These are phyloP conservation scores for Tricholoma sp. DNA, from an alignment of 768 basidiomycete species.

Conservation along the genomic window DNA sequence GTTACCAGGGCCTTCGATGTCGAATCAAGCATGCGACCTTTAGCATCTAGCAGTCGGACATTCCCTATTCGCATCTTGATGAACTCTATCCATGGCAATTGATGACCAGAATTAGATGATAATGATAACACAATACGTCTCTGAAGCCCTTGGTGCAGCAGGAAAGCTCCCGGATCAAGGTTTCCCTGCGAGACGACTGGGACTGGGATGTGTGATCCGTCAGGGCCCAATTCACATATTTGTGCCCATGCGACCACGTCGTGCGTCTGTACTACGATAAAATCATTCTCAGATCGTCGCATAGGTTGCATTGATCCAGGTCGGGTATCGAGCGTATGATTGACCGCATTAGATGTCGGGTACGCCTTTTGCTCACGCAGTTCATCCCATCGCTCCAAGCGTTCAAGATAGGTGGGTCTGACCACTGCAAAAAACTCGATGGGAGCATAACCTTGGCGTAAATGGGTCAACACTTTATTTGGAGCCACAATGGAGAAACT, in stretches of 20 bases:
- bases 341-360: slow-evolving; percentile 30
- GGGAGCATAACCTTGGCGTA: slow-evolving; percentile 74
- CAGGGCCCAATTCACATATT: slow-evolving; percentile 79
- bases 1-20: slow-evolving; percentile 66
- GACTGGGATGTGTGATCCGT: slow-evolving; percentile 80
- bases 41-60: slow-evolving; percentile 78
- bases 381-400: slow-evolving; percentile 92
- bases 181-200: slow-evolving; percentile 72
- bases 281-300: slow-evolving; percentile 91
- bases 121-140: slow-evolving; percentile 72
- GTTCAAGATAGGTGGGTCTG: slow-evolving; percentile 78
- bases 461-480: slow-evolving; percentile 63
- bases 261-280: slow-evolving; percentile 81
- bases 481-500: slow-evolving; percentile 76
- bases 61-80: slow-evolving; percentile 75
- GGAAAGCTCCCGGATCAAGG: slow-evolving; percentile 82
- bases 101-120: slow-evolving; percentile 82
- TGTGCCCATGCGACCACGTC: slow-evolving; percentile 89
- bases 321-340: slow-evolving; percentile 33
- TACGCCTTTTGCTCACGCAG: slow-evolving; percentile 69
- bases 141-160: slow-evolving; percentile 90
- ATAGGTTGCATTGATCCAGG: slow-evolving; percentile 56
- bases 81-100: slow-evolving; percentile 83
- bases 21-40: slow-evolving; percentile 77
- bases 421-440: slow-evolving; percentile 88